Conservation (phyloP, 257 asterid genomes). For the Orobanche coerulescens region DNA sequence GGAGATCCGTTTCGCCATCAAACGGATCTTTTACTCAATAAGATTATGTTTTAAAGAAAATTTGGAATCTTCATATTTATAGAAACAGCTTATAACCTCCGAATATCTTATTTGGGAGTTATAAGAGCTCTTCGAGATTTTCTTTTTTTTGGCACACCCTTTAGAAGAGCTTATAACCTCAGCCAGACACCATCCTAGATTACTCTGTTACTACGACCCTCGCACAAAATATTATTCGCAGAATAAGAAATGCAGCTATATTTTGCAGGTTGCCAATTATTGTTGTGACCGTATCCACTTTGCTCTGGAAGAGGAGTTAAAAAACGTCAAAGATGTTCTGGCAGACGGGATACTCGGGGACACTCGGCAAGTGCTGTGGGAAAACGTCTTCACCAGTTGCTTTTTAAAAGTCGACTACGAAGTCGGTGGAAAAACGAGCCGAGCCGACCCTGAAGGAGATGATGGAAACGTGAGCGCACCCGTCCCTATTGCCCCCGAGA, state of each 20-base stretch:
- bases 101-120: neutral
- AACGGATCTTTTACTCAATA: too few relatives aligned
- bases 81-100: neutral
- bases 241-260: neutral
- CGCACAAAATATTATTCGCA: too few relatives aligned
- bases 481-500: neutral
- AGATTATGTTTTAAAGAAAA: neutral
- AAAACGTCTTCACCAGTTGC: conserved; percentile 52
- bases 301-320: conserved; percentile 57
- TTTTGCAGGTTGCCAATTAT: conserved; percentile 65
- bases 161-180: too few relatives aligned
- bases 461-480: neutral
- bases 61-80: neutral
- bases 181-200: too few relatives aligned
- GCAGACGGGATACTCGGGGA: conserved; percentile 33
- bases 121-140: neutral
- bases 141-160: too few relatives aligned
- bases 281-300: conserved; percentile 63
- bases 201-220: neutral
- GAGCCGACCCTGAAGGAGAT: conserved; percentile 23
- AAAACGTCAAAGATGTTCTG: conserved; percentile 27
- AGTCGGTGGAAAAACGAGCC: conserved; percentile 53
- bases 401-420: conserved; percentile 71
- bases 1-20: too few relatives aligned
- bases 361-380: conserved; percentile 60